Conservation (phyloP, 768 basidiomycete species). For the Multifurca ochricompacta region DNA sequence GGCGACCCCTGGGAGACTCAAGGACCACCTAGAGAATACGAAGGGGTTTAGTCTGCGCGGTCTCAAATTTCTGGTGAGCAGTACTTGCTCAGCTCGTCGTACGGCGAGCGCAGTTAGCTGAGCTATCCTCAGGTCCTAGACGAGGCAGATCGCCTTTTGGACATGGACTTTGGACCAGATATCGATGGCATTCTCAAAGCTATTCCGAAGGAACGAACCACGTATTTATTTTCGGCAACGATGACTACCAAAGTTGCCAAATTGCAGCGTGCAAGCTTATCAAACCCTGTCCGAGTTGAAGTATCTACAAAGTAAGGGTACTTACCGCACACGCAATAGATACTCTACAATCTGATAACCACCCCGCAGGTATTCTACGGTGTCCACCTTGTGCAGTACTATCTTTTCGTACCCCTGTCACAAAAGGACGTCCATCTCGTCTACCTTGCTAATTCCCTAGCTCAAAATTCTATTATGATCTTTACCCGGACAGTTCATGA, state of each 20-base stretch:
- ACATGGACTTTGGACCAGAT: slow-evolving; percentile 93
- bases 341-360: neutral
- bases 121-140: slow-evolving; percentile 69
- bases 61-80: slow-evolving; percentile 79
- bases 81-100: neutral
- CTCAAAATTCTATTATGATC: slow-evolving; percentile 90
- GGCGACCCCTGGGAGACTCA: slow-evolving; percentile 87
- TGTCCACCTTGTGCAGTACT: slow-evolving; percentile 93
- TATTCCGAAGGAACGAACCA: slow-evolving; percentile 89
- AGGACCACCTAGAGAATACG: slow-evolving; percentile 93
- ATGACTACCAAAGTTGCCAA: slow-evolving; percentile 99
- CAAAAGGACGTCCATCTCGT: slow-evolving; percentile 91
- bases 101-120: neutral
- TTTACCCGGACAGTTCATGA: slow-evolving; percentile 96
- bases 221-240: slow-evolving; percentile 95
- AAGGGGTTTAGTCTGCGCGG: slow-evolving; percentile 88
- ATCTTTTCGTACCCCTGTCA: slow-evolving; percentile 84
- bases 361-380: slow-evolving; percentile 80
- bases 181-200: slow-evolving; percentile 96
- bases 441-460: slow-evolving; percentile 80
- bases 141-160: slow-evolving; percentile 91
- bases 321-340: neutral
- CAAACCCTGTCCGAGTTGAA: slow-evolving; percentile 89
- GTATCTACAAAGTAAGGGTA: slow-evolving; percentile 84
- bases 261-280: slow-evolving; percentile 86